Evolutionary conservation across 2,329 filamentous ascomycete species (phyloP), one percentile per base, ranked within the genome.

Genomic region (Polychaeton citri): DNA sequence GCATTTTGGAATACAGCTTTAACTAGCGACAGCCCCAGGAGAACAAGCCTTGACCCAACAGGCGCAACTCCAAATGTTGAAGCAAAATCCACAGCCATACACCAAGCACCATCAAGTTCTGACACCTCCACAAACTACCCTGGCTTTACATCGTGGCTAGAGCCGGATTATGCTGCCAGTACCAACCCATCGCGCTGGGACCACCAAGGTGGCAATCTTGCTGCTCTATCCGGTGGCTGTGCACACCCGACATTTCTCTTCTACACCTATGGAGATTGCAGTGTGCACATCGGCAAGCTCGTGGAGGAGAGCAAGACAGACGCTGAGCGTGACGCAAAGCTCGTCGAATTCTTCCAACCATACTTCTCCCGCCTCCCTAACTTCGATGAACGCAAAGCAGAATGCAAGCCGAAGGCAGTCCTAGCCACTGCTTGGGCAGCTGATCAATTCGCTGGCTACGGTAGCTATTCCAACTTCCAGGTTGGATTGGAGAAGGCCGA

Each of bases 401-500:
- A 66, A 6, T 90, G 84, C 52, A 63, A 63, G 20, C 83, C 86
- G 0, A 60, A 56, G 1, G 71, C 65, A 1, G 71, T 76, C 26
- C 63, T 86, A 3, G 75, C 81, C 0, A 92, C 86, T 0, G 68
- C 72, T 38, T 94, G 86, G 86, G 68, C 81, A 19, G 71, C 71
- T 33, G 86, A 94, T 51, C 74, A 81, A 12, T 70, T 86, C 20
- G 81, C 86, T 0, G 86, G 87, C 0, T 76, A 79, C 51, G 86
- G 87, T 6, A 82, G 78, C 46, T 94, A 94, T 56, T 73, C 71
- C 35, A 93, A 93, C 55, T 93, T 93, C 59, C 85, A 86, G 49
- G 67, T 80, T 12, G 85, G 83, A 0, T 53, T 88, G 32, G 64
- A 74, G 45, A 64, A 74, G 5, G 83, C 78, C 1, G 82, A 87